These are phyloP conservation scores for Diaporthe capsici DNA, from an alignment of 2,329 filamentous ascomycete species.

Conservation along the genomic window DNA sequence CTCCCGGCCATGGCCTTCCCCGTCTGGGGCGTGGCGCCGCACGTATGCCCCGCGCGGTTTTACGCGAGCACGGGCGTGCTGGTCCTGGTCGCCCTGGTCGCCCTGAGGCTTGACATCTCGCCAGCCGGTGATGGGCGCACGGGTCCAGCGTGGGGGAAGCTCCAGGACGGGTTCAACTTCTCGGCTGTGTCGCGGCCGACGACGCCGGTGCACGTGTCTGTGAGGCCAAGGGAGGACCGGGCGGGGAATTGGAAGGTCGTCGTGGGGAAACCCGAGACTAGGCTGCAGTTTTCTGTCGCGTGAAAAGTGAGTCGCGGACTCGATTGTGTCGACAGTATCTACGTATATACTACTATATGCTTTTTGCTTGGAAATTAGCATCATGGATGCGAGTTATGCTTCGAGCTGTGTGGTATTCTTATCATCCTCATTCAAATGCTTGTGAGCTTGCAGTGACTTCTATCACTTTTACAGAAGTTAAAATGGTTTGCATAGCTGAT, in stretches of 20 bases:
- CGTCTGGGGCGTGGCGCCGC: conserved; percentile 42
- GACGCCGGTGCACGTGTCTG: not conserved
- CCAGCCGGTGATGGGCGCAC: conserved; percentile 12
- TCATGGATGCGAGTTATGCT: too few relatives aligned
- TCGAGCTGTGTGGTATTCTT: not conserved
- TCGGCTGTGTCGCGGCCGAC: conserved; percentile 3
- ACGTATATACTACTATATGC: not conserved
- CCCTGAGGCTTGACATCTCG: conserved; percentile 45
- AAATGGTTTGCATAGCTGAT: not conserved
- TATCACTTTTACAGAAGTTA: not conserved
- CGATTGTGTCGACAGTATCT: not conserved
- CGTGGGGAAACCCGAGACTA: conserved; percentile 11
- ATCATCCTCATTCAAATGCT: too few relatives aligned
- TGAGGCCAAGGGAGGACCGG: not conserved
- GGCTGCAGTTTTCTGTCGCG: conserved; percentile 28
- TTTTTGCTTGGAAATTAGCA: too few relatives aligned
- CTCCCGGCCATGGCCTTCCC: conserved; percentile 42
- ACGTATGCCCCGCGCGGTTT: conserved; percentile 49
- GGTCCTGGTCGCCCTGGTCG: conserved; percentile 46
- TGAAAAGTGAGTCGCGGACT: not conserved
- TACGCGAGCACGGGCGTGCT: conserved; percentile 48
- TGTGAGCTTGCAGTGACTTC: not conserved
- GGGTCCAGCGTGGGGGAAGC: not conserved
- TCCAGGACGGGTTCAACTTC: not conserved
- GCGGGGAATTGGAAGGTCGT: not conserved